Conservation (phyloP, 108 stramenopile genomes). For the Nitzschia putrida region DNA sequence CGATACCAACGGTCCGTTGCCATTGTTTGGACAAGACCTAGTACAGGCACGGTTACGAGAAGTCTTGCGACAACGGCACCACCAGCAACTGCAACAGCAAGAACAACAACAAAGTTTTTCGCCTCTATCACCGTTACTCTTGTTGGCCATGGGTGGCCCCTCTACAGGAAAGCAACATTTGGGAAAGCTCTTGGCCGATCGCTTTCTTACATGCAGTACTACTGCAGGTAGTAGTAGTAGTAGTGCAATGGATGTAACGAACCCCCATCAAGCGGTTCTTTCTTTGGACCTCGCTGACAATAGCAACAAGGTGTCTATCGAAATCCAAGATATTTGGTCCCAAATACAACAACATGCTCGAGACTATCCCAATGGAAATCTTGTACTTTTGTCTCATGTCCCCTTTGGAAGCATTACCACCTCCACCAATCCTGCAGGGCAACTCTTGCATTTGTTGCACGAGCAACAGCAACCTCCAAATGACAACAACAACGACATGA, state of each 20-base stretch:
- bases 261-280: too few relatives aligned
- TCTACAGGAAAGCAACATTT: conserved; percentile 28
- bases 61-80: conserved; percentile 2
- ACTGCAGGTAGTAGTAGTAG: background rate
- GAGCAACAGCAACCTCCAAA: too few relatives aligned
- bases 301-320: background rate
- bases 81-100: background rate
- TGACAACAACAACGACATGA: too few relatives aligned
- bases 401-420: too few relatives aligned
- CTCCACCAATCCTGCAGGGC: too few relatives aligned
- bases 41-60: background rate
- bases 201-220: conserved; percentile 2
- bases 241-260: too few relatives aligned
- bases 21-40: conserved; percentile 28
- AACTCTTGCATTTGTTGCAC: too few relatives aligned
- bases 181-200: conserved; percentile 12
- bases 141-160: conserved; percentile 29
- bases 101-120: background rate
- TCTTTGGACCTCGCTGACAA: background rate
- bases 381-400: background rate
- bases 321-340: background rate
- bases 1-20: background rate
- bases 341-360: conserved; percentile 3
- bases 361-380: conserved; percentile 6
- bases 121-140: conserved; percentile 7